Evolutionary conservation across 2,329 filamentous ascomycete genomes (phyloP), one percentile per base, ranked within the genome.

Genomic region (Colletotrichum liriopes): DNA sequence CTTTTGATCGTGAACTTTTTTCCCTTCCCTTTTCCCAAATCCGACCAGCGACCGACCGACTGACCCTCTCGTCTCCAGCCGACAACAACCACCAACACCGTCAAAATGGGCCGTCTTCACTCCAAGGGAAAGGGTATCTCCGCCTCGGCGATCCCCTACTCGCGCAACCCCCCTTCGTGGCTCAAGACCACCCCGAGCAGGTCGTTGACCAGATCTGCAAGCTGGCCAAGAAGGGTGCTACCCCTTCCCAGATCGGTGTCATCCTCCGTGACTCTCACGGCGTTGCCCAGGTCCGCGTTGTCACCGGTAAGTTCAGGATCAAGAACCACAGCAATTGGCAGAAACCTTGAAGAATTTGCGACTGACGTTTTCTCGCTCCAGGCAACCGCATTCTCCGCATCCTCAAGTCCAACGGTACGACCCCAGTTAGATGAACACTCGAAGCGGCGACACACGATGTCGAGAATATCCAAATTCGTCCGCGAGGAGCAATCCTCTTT

Each of bases 351-450:
- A 23, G 37, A 52, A 45, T 74, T 75, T 77, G 77, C 45, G 47
- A 62, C 84, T 88, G 79, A 87, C 81, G 1, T 78, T 58, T 78
- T 77, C 56, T 23, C n/a, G n/a, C 23, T 64, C n/a, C 79, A 95
- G 96, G 96, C 89, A 99, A 99, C 94, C 97, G 98, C 92, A 98
- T 99, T 85, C 94, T 99, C 83, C 93, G 96, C 87, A 98, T 99
- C 89, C 92, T 99, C 81, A 98, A 98, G 93, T 93, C 93, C 81
- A 94, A 90, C 86, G 96, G 96, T 98, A 98, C 88, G 93, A 87
- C 89, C 83, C 84, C 81, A 84, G 77, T 75, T 74, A 75, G 67
- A 56, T 76, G 75, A 75, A 72, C 14, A 37, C 29, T 58, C 65
- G 59, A 32, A 59, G 62, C 71, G 75, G 66, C 72, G 56, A 67